Conservation (phyloP, 441 rosid species). For the Raphanus hybrid region DNA sequence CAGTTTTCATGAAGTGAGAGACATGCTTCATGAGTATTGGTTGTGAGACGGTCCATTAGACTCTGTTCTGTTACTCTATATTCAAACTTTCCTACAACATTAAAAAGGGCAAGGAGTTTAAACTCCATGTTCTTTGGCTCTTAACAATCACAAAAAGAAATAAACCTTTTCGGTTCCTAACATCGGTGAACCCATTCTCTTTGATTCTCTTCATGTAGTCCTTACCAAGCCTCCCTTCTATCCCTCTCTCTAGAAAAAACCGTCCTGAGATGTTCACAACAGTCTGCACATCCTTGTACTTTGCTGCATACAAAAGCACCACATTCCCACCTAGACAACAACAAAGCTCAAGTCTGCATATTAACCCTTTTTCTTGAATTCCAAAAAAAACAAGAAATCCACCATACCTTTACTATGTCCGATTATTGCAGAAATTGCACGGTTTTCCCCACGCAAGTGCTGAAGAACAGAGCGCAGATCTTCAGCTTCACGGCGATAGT, state of each 20-base stretch:
- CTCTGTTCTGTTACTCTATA: slow-evolving; percentile 77
- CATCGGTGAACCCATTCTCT: slow-evolving; percentile 69
- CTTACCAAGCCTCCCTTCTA: slow-evolving; percentile 76
- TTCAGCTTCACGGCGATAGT: slow-evolving; percentile 79
- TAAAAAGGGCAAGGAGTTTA: background rate
- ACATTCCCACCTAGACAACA: slow-evolving; percentile 78
- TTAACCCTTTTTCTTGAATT: background rate
- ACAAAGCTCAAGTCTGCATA: no score
- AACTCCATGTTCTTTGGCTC: slow-evolving; percentile 25
- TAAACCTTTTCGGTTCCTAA: slow-evolving; percentile 68
- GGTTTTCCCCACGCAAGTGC: slow-evolving; percentile 52
- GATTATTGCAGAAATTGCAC: slow-evolving; percentile 55
- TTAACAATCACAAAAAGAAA: slow-evolving; percentile 1
- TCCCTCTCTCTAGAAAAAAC: slow-evolving; percentile 71
- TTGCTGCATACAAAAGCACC: slow-evolving; percentile 86
- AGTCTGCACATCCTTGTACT: slow-evolving; percentile 62
- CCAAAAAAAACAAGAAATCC: background rate
- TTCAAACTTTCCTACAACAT: slow-evolving; percentile 58
- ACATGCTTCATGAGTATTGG: slow-evolving; percentile 64
- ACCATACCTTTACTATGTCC: slow-evolving; percentile 88
- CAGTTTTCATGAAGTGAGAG: slow-evolving; percentile 55
- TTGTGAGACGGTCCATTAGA: slow-evolving; percentile 70
- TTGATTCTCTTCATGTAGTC: slow-evolving; percentile 65
- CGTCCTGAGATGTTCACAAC: slow-evolving; percentile 84
- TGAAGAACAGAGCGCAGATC: slow-evolving; percentile 69